Percentiles rank a stretch among this genome's conserved stretches.
These are phyloP conservation scores for Xylaria sp. DNA, from an alignment of 2,329 filamentous ascomycete genomes.

Conservation along the genomic window DNA sequence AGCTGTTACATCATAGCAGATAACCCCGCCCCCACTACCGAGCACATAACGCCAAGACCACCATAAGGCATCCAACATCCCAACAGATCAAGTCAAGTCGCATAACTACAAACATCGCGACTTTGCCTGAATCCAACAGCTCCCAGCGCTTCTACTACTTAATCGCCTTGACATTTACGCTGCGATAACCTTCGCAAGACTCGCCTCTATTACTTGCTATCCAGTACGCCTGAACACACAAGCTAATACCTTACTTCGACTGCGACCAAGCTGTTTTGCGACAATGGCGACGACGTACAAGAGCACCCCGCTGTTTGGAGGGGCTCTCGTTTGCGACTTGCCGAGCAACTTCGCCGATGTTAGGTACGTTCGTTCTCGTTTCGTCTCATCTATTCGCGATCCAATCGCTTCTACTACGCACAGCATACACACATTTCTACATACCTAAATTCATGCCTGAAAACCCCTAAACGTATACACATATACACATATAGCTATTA, in stretches of 20 bases:
- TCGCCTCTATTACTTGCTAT: neutral
- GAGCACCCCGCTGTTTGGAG: conserved; percentile 70
- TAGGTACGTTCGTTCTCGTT: conserved; percentile 56
- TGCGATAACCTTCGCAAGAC: neutral
- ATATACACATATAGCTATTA: too few species aligned
- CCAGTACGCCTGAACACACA: neutral
- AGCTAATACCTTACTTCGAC: neutral
- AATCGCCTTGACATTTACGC: neutral
- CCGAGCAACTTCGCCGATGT: conserved; percentile 74
- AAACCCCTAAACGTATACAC: too few species aligned
- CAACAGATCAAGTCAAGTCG: neutral
- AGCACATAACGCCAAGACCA: conserved; percentile 3
- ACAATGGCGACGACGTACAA: conserved; percentile 62
- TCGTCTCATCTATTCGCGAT: conserved; percentile 11
- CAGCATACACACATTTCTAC: neutral
- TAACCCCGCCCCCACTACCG: neutral
- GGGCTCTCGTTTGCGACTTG: conserved; percentile 72
- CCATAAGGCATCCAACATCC: neutral
- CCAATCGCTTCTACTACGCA: too few species aligned
- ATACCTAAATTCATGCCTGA: too few species aligned
- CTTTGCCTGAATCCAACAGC: neutral
- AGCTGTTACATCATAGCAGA: neutral
- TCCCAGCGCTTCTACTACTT: neutral
- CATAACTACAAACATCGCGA: neutral
- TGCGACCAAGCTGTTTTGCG: conserved; percentile 22